phyloP scores from a whole-genome alignment of 495 filamentous ascomycete genomes.

The Parathielavia appendiculata region DNA sequence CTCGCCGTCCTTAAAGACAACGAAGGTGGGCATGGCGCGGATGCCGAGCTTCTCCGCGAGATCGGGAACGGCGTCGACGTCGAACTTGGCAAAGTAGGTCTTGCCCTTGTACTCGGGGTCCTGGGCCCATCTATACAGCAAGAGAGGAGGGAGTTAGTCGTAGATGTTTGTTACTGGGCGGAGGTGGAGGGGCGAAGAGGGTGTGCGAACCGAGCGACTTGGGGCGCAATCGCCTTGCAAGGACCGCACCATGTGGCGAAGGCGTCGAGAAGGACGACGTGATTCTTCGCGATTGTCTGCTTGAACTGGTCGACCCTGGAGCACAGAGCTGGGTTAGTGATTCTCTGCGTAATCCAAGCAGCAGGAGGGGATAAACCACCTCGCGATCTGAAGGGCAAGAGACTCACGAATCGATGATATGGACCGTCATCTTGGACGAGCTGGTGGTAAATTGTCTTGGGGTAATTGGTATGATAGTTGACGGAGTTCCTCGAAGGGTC shows the following conservation, averaged over 20 bases:
- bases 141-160: not conserved
- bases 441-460: conserved; percentile 40
- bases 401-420: conserved; percentile 40
- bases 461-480: conserved; percentile 7
- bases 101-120: conserved; percentile 39
- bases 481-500: conserved; percentile 15
- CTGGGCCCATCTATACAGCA: conserved; percentile 47
- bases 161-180: not conserved
- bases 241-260: conserved; percentile 92
- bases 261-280: conserved; percentile 75
- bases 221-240: conserved; percentile 83
- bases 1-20: conserved; percentile 71
- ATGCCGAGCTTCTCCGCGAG: conserved; percentile 76
- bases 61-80: conserved; percentile 77
- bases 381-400: conserved; percentile 1
- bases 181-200: not conserved
- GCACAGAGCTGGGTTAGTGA: not conserved
- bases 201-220: conserved; percentile 50
- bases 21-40: conserved; percentile 94
- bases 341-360: conserved; percentile 12
- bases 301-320: conserved; percentile 61
- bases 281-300: conserved; percentile 46
- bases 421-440: conserved; percentile 43
- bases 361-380: not conserved
- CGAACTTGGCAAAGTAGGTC: conserved; percentile 81